Evolutionary conservation across 176 grass and related monocot genomes (phyloP).

Genomic region (Aegilops umbellulata): DNA sequence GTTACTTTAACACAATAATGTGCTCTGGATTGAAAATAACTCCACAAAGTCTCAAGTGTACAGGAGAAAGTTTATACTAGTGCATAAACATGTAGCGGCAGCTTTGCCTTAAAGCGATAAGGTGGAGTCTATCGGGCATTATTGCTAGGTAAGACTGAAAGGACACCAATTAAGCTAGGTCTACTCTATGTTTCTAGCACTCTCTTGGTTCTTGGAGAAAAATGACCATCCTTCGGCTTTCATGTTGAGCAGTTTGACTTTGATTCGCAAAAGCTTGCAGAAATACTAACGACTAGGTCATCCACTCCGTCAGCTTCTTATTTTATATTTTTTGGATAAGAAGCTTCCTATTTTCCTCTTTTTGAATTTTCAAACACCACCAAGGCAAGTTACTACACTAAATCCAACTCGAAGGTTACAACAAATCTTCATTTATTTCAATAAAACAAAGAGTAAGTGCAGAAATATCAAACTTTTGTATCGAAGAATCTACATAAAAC

Average conservation of each 20-base stretch:
- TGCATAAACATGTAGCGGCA: background rate
- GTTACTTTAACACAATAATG: background rate
- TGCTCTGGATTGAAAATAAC: slow-evolving; percentile 8
- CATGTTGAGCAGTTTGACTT: slow-evolving; percentile 11
- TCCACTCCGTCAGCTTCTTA: background rate
- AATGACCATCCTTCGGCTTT: background rate
- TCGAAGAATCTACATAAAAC: background rate
- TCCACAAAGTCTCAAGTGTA: background rate
- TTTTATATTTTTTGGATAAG: background rate
- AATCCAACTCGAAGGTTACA: too few relatives aligned
- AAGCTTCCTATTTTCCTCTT: background rate
- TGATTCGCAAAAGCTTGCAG: background rate
- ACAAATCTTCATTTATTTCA: too few relatives aligned
- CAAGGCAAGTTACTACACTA: too few relatives aligned
- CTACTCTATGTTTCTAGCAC: background rate
- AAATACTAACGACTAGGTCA: background rate
- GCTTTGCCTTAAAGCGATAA: slow-evolving; percentile 31
- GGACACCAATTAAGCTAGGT: background rate
- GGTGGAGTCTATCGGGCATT: background rate
- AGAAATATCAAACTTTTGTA: background rate
- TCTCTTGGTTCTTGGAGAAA: background rate
- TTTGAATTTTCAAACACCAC: background rate
- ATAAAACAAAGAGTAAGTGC: too few relatives aligned
- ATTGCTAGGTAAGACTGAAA: background rate
- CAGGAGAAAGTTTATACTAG: slow-evolving; percentile 15